These are phyloP conservation scores for Dinochytrium kinnereticum DNA, from an alignment of 371 early-diverging fungal genomes.

Conservation along the genomic window DNA sequence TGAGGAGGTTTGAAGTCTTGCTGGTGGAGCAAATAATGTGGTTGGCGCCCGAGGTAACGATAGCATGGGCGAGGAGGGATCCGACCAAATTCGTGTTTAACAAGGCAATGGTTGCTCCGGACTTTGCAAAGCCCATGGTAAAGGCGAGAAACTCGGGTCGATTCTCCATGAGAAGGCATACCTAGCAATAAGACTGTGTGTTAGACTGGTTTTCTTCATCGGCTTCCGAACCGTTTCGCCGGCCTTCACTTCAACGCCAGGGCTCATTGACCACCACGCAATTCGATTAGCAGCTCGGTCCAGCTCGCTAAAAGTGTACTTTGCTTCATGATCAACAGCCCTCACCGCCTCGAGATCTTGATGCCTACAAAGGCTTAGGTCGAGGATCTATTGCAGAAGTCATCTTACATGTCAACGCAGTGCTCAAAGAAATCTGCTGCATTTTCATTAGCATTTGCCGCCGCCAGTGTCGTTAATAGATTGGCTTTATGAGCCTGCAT, in stretches of 20 bases:
- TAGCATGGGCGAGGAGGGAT: slow-evolving; percentile 30
- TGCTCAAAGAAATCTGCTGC: slow-evolving; percentile 25
- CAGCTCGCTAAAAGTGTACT: slow-evolving; percentile 31
- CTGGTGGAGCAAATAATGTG: slow-evolving; percentile 12
- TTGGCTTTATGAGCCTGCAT: not conserved
- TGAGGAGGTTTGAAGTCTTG: slow-evolving; percentile 2
- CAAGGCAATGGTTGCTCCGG: slow-evolving; percentile 38
- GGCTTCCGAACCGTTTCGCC: slow-evolving; percentile 1
- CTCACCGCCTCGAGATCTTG: slow-evolving; percentile 14
- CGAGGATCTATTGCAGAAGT: not conserved
- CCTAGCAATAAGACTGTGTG: not conserved
- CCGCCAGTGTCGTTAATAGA: not conserved
- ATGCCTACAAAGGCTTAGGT: slow-evolving; percentile 8
- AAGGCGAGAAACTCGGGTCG: slow-evolving; percentile 37
- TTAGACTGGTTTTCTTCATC: too few relatives aligned
- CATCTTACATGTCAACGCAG: slow-evolving; percentile 20
- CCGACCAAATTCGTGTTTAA: slow-evolving; percentile 41
- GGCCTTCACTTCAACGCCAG: not conserved
- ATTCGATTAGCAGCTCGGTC: slow-evolving; percentile 33
- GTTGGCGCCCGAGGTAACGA: slow-evolving; percentile 18
- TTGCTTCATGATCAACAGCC: slow-evolving; percentile 27
- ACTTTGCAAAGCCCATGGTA: slow-evolving; percentile 40
- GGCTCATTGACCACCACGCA: slow-evolving; percentile 19
- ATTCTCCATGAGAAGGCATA: slow-evolving; percentile 30
- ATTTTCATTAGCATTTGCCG: slow-evolving; percentile 13